Percentiles rank a stretch among this genome's conserved stretches.
phyloP scores from a whole-genome alignment of 352 stramenopile species.

The Globisporangium spinosum region DNA sequence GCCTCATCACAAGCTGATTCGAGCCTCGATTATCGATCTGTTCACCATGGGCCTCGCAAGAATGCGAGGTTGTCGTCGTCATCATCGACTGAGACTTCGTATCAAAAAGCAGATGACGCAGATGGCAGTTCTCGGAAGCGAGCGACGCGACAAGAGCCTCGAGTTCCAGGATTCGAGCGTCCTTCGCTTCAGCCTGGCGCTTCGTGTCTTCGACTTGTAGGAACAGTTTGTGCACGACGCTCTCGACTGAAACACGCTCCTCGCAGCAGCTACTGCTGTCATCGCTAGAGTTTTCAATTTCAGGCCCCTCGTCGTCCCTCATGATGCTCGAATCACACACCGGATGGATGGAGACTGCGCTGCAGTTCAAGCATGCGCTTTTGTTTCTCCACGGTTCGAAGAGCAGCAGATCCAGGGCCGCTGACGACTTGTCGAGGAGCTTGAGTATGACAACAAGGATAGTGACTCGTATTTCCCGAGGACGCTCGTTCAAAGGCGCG shows the following conservation, averaged over 20 bases:
- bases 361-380: conserved; percentile 8
- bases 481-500: conserved; percentile 18
- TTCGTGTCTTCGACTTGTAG: conserved; percentile 19
- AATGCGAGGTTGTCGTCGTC: background rate
- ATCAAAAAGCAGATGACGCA: background rate
- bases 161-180: conserved; percentile 24
- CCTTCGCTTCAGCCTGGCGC: conserved; percentile 10
- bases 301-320: background rate
- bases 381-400: conserved; percentile 1
- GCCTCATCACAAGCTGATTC: conserved; percentile 7
- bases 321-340: background rate
- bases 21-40: background rate
- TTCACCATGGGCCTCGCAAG: background rate
- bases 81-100: background rate
- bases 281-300: conserved; percentile 6
- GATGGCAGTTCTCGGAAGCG: conserved; percentile 14
- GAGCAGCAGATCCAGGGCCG: background rate
- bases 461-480: background rate
- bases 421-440: background rate
- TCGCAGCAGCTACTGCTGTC: conserved; percentile 17
- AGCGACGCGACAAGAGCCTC: conserved; percentile 21
- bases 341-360: background rate
- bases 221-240: conserved; percentile 32
- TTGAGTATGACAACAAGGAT: background rate
- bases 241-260: conserved; percentile 29